A percentile compares a stretch with the other conserved stretches of the same genome.
Conservation (phyloP, 768 basidiomycete genomes). For the Mycena amicta region DNA sequence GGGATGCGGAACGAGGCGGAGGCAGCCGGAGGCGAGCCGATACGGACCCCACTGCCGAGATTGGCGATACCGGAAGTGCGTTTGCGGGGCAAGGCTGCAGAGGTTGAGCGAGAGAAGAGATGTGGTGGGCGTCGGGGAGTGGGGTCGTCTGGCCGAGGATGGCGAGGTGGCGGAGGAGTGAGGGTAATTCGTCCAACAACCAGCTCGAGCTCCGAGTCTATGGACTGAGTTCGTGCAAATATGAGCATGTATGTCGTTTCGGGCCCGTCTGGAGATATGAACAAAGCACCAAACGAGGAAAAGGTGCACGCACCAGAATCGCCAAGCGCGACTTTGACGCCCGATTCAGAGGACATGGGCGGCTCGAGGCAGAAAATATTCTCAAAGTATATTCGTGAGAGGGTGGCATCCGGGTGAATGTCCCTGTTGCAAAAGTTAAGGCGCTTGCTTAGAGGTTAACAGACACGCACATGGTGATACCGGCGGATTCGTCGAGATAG, state of each 20-base stretch:
- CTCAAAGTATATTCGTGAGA: slow-evolving; percentile 71
- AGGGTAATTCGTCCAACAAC: slow-evolving; percentile 60
- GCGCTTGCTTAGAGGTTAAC: background rate
- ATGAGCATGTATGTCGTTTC: slow-evolving; percentile 70
- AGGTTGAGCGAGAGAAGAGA: slow-evolving; percentile 31
- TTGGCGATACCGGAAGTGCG: slow-evolving; percentile 31
- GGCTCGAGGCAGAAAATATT: slow-evolving; percentile 60
- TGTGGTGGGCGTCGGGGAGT: slow-evolving; percentile 71
- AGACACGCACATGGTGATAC: slow-evolving; percentile 38
- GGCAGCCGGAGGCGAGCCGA: slow-evolving; percentile 18
- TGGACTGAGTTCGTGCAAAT: slow-evolving; percentile 35
- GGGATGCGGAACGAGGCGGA: slow-evolving; percentile 11
- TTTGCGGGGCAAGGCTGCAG: slow-evolving; percentile 16
- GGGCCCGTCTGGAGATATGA: slow-evolving; percentile 59
- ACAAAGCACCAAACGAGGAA: background rate
- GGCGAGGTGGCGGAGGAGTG: slow-evolving; percentile 38
- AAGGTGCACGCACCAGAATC: slow-evolving; percentile 56
- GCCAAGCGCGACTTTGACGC: slow-evolving; percentile 70
- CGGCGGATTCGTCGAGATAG: slow-evolving; percentile 62
- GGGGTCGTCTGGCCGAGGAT: slow-evolving; percentile 76
- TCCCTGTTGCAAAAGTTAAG: slow-evolving; percentile 46
- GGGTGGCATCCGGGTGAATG: slow-evolving; percentile 63
- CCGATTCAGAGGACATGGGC: slow-evolving; percentile 45
- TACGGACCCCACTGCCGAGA: slow-evolving; percentile 41
- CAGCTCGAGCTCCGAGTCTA: slow-evolving; percentile 45